Evolutionary conservation across 2,329 filamentous ascomycete species (phyloP), one percentile per base, ranked within the genome.

Genomic region (Aschersonia sp.): DNA sequence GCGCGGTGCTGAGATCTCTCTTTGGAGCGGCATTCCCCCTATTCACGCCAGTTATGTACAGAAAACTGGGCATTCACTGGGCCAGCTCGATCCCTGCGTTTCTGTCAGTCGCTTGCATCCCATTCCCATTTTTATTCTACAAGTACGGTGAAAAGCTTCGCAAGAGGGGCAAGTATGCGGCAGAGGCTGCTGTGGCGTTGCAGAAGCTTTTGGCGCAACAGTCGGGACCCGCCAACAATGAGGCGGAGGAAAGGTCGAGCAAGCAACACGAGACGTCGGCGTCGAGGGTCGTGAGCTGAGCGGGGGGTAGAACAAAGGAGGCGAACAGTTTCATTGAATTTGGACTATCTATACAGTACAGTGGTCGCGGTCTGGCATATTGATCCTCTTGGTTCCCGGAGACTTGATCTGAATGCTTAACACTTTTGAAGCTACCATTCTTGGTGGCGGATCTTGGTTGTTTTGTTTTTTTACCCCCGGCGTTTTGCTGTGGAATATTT

Each of bases 101-200:
- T 65, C 68, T 90, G 4, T 77, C 83, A 0, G 61, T 88, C 4
- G 73, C 72, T 9, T 88, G 84, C 62, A 68, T 87, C 14, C 83
- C 85, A 0, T 82, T 85, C 57, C 85, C 85, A 0, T 83, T 85
- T 62, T 61, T 90, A 12, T 86, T 90, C 63, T 85, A 85, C 67
- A 79, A 75, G 55, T 87, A 86, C 60, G 85, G 85, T 52, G 31
- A 57, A 37, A 46, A 46, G 8, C 83, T 89, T 55, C 73, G 84
- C 29, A 67, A 72, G 60, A 76, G 71, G 57, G 87, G 83, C 71
- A 81, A 82, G 66, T 88, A 75, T 57, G 78, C 83, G 5, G 73
- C 77, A 8, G 74, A 86, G 62, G 77, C 83, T 6, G 79, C 81
- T 32, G 70, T 68, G 9, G 75, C 83, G 50, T 69, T 83, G 63